These are phyloP conservation scores for Peronosclerospora sorghi DNA, from an alignment of 352 stramenopile genomes.

Conservation along the genomic window DNA sequence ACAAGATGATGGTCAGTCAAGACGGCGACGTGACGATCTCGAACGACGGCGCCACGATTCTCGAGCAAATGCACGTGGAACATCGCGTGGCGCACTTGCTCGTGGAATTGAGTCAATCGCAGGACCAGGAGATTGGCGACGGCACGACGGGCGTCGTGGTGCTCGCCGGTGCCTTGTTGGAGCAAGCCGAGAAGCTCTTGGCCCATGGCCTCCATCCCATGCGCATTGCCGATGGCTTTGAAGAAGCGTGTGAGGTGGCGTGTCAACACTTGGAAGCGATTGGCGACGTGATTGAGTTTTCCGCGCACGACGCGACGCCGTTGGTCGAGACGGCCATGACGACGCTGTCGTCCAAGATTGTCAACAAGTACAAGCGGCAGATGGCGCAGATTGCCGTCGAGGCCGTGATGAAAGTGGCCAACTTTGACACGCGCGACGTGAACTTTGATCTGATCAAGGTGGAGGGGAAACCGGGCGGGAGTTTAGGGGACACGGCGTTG, in stretches of 20 bases:
- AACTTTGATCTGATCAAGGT: constrained; percentile 99
- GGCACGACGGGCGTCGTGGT: constrained; percentile 99
- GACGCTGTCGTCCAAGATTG: constrained; percentile 98
- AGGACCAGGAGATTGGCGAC: constrained; percentile 99
- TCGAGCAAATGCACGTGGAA: constrained; percentile 99
- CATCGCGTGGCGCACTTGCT: constrained; percentile 97
- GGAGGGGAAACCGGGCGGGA: constrained; percentile 96
- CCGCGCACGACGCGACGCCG: constrained; percentile 88
- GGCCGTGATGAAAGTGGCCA: constrained; percentile 95
- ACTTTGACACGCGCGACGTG: constrained; percentile 97
- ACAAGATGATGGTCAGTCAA: constrained; percentile 99
- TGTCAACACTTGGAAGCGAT: constrained; percentile 93
- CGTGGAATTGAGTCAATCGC: constrained; percentile 96
- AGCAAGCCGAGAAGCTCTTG: constrained; percentile 96
- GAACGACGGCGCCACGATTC: constrained; percentile 99
- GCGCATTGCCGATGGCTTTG: constrained; percentile 97
- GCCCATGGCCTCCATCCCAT: constrained; percentile 96
- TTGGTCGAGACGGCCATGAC: constrained; percentile 97
- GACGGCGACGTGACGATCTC: constrained; percentile 99
- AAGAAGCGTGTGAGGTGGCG: constrained; percentile 94
- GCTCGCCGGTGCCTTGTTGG: constrained; percentile 93
- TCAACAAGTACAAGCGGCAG: constrained; percentile 97
- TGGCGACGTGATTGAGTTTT: constrained; percentile 94
- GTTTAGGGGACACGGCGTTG: constrained; percentile 95
- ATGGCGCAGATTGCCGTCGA: constrained; percentile 99